Conservation (phyloP, 306 rosid genomes). For the barrel medic (Medicago truncatula) region DNA sequence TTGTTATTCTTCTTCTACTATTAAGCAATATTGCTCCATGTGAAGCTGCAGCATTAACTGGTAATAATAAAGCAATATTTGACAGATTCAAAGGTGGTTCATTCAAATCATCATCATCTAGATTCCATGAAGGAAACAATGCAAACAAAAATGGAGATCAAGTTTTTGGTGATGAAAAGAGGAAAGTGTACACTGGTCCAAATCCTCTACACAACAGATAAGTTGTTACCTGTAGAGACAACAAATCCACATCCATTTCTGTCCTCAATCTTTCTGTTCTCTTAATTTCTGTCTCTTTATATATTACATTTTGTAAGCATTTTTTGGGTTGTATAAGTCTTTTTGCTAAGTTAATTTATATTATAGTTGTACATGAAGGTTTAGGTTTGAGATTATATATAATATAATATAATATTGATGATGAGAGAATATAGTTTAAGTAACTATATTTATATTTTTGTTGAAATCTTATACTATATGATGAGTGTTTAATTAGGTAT, state of each 20-base stretch:
- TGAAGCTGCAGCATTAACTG: slow-evolving; percentile 45
- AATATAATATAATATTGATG: slow-evolving; percentile 35
- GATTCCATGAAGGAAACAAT: slow-evolving; percentile 39
- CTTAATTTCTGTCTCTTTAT: slow-evolving; percentile 20
- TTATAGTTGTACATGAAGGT: slow-evolving; percentile 58
- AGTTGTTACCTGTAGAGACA: slow-evolving; percentile 43
- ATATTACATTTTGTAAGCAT: slow-evolving; percentile 48
- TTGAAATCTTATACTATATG: slow-evolving; percentile 36
- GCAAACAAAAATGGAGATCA: slow-evolving; percentile 43
- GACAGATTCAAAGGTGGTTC: slow-evolving; percentile 43
- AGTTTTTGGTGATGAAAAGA: slow-evolving; percentile 70
- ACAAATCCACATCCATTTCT: neutral
- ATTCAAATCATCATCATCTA: slow-evolving; percentile 35
- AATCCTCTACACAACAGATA: slow-evolving; percentile 94
- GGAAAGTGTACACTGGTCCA: slow-evolving; percentile 89
- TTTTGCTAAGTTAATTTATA: slow-evolving; percentile 43
- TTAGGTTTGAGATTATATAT: slow-evolving; percentile 49
- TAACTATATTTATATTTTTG: slow-evolving; percentile 35
- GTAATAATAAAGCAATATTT: slow-evolving; percentile 49
- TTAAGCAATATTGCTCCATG: slow-evolving; percentile 48
- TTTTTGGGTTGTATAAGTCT: slow-evolving; percentile 49
- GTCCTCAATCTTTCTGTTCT: slow-evolving; percentile 39
- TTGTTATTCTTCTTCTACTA: slow-evolving; percentile 53
- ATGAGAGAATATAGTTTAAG: slow-evolving; percentile 42
- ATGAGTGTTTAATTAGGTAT: slow-evolving; percentile 11